Percentiles rank a stretch among this genome's conserved stretches.
phyloP scores from a whole-genome alignment of 768 basidiomycete species.

The Fistulinella prunicolor region DNA sequence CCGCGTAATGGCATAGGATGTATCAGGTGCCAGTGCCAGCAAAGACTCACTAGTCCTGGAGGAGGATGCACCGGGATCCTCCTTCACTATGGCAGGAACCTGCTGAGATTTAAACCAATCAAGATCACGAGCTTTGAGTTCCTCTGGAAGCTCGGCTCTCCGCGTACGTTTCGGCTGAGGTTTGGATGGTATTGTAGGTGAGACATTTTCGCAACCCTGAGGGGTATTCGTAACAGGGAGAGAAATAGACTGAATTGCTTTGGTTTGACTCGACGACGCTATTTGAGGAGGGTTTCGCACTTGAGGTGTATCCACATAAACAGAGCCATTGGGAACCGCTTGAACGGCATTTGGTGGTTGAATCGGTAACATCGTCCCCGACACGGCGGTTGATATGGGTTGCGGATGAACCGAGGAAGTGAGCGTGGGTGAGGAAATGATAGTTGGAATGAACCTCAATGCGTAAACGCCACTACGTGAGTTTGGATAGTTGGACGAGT shows the following conservation, averaged over 20 bases:
- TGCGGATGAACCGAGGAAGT: not conserved
- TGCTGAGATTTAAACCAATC: conserved; percentile 28
- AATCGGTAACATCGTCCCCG: not conserved
- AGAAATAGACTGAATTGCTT: not conserved
- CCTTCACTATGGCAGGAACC: not conserved
- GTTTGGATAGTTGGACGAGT: conserved; percentile 1
- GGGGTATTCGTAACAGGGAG: not conserved
- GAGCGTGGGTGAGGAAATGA: not conserved
- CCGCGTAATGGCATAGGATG: not conserved
- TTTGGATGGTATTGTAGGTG: conserved; percentile 6
- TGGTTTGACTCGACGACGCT: not conserved
- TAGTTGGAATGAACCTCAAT: conserved; percentile 2
- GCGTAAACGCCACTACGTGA: conserved; percentile 1
- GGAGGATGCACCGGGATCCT: not conserved
- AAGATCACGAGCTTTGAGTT: conserved; percentile 28
- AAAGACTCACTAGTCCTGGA: not conserved
- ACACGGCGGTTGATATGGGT: not conserved
- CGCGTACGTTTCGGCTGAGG: conserved; percentile 29
- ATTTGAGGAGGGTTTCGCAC: not conserved
- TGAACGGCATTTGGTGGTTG: not conserved
- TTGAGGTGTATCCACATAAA: not conserved
- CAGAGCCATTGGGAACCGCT: not conserved
- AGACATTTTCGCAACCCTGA: not conserved
- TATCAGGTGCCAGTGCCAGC: not conserved
- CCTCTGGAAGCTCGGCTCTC: conserved; percentile 21